These are phyloP conservation scores for Pythium coloratum DNA, from an alignment of 352 stramenopile genomes.

Conservation along the genomic window DNA sequence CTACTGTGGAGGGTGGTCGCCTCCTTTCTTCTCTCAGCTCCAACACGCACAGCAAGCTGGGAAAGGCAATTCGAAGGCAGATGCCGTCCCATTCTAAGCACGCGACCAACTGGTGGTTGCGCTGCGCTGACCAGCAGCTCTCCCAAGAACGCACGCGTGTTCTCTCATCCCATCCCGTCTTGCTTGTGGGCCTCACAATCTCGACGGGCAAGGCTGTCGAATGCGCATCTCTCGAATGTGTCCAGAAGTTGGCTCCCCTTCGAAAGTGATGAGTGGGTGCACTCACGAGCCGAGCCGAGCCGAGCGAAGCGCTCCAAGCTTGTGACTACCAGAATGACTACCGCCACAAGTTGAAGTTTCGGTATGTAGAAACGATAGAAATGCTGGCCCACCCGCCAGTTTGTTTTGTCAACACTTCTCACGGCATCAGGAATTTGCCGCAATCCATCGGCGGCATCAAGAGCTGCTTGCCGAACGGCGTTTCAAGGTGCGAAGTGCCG, in stretches of 20 bases:
- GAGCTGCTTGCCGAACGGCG: not conserved
- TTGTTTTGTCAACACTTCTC: slow-evolving; percentile 29
- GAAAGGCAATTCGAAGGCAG: not conserved
- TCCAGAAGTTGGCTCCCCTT: slow-evolving; percentile 23
- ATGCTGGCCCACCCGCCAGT: not conserved
- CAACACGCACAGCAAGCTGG: not conserved
- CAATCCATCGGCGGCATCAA: not conserved
- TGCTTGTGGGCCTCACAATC: not conserved
- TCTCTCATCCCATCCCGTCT: not conserved
- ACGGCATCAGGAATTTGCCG: not conserved
- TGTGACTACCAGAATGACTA: slow-evolving; percentile 6
- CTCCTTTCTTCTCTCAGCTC: not conserved
- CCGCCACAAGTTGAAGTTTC: slow-evolving; percentile 25
- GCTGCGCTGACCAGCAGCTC: not conserved
- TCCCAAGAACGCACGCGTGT: not conserved
- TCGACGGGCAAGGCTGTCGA: not conserved
- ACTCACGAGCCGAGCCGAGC: not conserved
- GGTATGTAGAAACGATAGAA: slow-evolving; percentile 17
- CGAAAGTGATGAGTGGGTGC: slow-evolving; percentile 2
- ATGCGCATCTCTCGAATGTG: slow-evolving; percentile 12
- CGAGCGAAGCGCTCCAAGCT: not conserved
- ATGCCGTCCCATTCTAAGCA: not conserved
- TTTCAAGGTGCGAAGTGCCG: not conserved
- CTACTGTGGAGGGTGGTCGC: not conserved
- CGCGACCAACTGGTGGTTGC: not conserved